Conservation (phyloP, 805 yeast genomes). For the Allodekkera sacchari region DNA sequence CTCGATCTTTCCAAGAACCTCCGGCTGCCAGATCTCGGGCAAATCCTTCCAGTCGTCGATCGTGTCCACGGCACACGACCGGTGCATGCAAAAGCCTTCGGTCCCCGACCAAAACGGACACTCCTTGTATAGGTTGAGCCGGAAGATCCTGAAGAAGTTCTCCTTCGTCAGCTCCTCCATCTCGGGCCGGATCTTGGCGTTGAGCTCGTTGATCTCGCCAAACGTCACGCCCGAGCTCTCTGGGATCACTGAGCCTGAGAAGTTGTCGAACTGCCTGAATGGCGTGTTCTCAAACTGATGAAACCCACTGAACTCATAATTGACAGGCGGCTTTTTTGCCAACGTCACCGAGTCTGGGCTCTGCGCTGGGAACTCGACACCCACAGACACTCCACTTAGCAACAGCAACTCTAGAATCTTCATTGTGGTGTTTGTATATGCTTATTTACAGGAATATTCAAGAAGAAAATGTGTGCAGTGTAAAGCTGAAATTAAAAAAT, state of each 20-base stretch:
- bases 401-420: too few species aligned
- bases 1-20: slow-evolving; percentile 50
- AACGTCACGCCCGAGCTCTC: slow-evolving; percentile 27
- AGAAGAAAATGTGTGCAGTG: too few species aligned
- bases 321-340: slow-evolving; percentile 12
- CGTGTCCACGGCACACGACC: slow-evolving; percentile 85
- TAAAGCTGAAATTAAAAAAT: too few species aligned
- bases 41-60: slow-evolving; percentile 64
- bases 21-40: slow-evolving; percentile 69
- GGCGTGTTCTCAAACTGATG: slow-evolving; percentile 27
- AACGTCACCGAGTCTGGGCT: slow-evolving; percentile 4
- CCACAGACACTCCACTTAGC: too few species aligned
- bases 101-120: slow-evolving; percentile 84
- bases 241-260: slow-evolving; percentile 14
- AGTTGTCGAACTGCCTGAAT: slow-evolving; percentile 16
- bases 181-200: slow-evolving; percentile 43
- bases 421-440: too few species aligned
- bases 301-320: slow-evolving; percentile 13
- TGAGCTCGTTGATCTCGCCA: slow-evolving; percentile 42
- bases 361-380: too few species aligned
- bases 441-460: too few species aligned
- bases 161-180: slow-evolving; percentile 54
- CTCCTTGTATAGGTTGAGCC: slow-evolving; percentile 69
- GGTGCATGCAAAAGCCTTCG: slow-evolving; percentile 74
- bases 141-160: slow-evolving; percentile 82